phyloP scores from a whole-genome alignment of 1,284 basidiomycete genomes.

The Xerocomus minutiporus region DNA sequence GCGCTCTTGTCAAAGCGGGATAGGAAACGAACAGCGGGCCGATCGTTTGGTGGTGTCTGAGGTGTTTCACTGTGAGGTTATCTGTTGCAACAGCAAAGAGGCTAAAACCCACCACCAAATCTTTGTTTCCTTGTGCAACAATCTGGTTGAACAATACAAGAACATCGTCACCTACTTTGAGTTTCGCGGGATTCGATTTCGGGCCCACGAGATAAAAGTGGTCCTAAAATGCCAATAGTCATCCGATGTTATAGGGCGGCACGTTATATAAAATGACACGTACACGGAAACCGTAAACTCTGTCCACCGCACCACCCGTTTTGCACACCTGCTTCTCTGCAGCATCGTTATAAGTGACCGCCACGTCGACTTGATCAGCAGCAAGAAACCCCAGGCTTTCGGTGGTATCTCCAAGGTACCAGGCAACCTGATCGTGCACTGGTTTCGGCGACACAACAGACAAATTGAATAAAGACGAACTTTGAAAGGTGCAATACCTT shows the following conservation, averaged over 20 bases:
- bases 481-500: conserved; percentile 32
- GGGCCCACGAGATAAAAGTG: conserved; percentile 25
- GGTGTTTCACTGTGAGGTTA: not conserved
- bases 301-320: conserved; percentile 27
- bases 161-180: conserved; percentile 10
- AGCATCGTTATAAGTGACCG: conserved; percentile 47
- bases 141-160: conserved; percentile 20
- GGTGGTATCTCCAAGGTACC: conserved; percentile 50
- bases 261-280: conserved; percentile 32
- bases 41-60: conserved; percentile 20
- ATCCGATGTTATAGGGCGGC: conserved; percentile 17
- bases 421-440: conserved; percentile 36
- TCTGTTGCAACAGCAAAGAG: not conserved
- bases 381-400: conserved; percentile 40
- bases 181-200: conserved; percentile 15
- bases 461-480: conserved; percentile 23
- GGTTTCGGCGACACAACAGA: not conserved
- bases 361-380: conserved; percentile 40
- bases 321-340: conserved; percentile 39
- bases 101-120: conserved; percentile 15
- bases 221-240: conserved; percentile 11
- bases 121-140: conserved; percentile 21
- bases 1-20: conserved; percentile 53
- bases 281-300: conserved; percentile 41
- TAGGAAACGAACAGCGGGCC: conserved; percentile 43